Percentiles rank a stretch among this genome's conserved stretches.
Evolutionary conservation across 352 stramenopile genomes (phyloP).

Genomic region (Globisporangium barbulae): DNA sequence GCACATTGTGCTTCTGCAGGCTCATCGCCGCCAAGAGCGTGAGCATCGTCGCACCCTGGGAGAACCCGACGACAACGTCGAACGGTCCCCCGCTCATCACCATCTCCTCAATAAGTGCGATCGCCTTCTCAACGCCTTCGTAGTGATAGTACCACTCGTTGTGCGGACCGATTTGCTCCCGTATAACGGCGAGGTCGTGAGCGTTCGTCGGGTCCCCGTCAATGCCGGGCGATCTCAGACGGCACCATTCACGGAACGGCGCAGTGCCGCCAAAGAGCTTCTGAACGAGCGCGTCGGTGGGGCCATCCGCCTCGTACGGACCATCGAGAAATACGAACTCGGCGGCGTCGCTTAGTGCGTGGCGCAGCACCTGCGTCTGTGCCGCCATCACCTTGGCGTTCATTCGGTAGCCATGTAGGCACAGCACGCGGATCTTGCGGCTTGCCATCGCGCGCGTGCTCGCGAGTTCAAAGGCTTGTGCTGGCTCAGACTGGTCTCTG

Average conservation of each 20-base stretch:
- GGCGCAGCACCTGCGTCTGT: constrained; percentile 51
- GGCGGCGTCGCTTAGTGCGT: constrained; percentile 46
- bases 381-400: constrained; percentile 69
- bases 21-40: constrained; percentile 33
- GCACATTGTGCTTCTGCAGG: constrained; percentile 22
- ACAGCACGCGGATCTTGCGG: constrained; percentile 58
- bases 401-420: constrained; percentile 68
- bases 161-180: neutral
- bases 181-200: constrained; percentile 17
- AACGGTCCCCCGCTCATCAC: constrained; percentile 33
- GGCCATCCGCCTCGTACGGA: constrained; percentile 45
- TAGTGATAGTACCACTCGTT: constrained; percentile 16
- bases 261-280: constrained; percentile 44
- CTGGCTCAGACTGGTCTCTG: neutral
- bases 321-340: constrained; percentile 76
- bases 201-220: constrained; percentile 6
- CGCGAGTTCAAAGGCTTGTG: no score
- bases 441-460: neutral
- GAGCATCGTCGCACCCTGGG: constrained; percentile 44
- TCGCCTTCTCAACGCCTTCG: constrained; percentile 28
- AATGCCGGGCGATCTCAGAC: constrained; percentile 3
- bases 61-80: constrained; percentile 54
- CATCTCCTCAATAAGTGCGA: constrained; percentile 36
- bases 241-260: constrained; percentile 74
- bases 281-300: constrained; percentile 50